A percentile compares a stretch with the other conserved stretches of the same genome.
These are phyloP conservation scores for Cladochytrium tenue DNA, from an alignment of 371 early-diverging fungal species.

Conservation along the genomic window DNA sequence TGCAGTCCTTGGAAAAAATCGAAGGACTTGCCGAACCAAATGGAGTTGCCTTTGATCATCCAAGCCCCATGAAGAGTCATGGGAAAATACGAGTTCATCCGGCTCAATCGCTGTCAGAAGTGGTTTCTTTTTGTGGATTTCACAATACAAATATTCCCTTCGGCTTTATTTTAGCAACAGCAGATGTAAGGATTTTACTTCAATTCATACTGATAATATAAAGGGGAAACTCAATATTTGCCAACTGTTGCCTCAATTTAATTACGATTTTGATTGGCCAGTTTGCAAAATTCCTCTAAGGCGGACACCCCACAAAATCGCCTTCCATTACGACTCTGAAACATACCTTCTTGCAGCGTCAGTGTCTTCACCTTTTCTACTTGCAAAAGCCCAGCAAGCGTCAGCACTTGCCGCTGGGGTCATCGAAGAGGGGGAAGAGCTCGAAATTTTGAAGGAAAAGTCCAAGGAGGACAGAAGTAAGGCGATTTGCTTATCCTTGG, in stretches of 20 bases:
- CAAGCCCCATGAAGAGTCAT: slow-evolving; percentile 42
- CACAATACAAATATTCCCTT: slow-evolving; percentile 78
- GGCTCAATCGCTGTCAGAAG: slow-evolving; percentile 64
- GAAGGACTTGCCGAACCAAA: slow-evolving; percentile 15
- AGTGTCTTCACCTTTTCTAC: slow-evolving; percentile 56
- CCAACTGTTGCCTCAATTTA: slow-evolving; percentile 70
- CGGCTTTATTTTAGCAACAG: slow-evolving; percentile 71
- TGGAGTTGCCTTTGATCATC: slow-evolving; percentile 14
- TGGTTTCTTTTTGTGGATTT: slow-evolving; percentile 76
- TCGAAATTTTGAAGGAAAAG: slow-evolving; percentile 32
- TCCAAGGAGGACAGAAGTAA: slow-evolving; percentile 35
- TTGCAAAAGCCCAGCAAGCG: slow-evolving; percentile 54
- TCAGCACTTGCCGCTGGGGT: slow-evolving; percentile 53
- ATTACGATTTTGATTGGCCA: slow-evolving; percentile 85
- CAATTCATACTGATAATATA: slow-evolving; percentile 3
- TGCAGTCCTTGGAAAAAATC: slow-evolving; percentile 22
- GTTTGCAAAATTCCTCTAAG: slow-evolving; percentile 76
- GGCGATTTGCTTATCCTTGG: background rate
- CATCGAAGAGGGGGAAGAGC: slow-evolving; percentile 66
- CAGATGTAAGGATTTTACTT: slow-evolving; percentile 26
- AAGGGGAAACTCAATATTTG: slow-evolving; percentile 71
- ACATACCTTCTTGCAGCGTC: slow-evolving; percentile 81
- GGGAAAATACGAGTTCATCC: slow-evolving; percentile 79
- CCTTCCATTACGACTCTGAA: slow-evolving; percentile 79
- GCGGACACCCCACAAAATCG: slow-evolving; percentile 71